Percentiles rank a stretch among this genome's conserved stretches.
These are phyloP conservation scores for Didymella pinodella DNA, from an alignment of 2,329 filamentous ascomycete genomes.

Conservation along the genomic window DNA sequence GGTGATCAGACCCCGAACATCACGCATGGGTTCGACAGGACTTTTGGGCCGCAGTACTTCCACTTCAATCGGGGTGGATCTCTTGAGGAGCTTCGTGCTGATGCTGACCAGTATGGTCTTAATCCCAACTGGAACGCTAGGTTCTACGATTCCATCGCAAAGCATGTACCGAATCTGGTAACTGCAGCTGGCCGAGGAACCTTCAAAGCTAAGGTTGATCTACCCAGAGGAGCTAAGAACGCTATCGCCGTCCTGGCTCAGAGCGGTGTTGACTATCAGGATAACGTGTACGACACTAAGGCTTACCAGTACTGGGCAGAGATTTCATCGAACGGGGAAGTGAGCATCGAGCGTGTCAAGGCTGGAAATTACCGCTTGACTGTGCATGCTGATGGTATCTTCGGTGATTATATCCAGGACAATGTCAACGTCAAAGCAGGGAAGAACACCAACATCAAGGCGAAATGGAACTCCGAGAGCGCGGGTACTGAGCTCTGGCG, in stretches of 20 bases:
- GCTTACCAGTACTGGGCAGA: constrained; percentile 68
- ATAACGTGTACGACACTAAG: constrained; percentile 62
- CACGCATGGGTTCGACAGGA: constrained; percentile 55
- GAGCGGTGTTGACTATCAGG: constrained; percentile 63
- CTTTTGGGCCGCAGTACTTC: constrained; percentile 69
- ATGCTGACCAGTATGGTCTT: constrained; percentile 61
- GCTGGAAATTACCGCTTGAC: constrained; percentile 68
- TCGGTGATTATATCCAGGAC: constrained; percentile 66
- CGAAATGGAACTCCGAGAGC: constrained; percentile 62
- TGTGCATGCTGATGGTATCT: constrained; percentile 68
- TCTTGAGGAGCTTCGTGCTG: constrained; percentile 56
- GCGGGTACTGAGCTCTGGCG: constrained; percentile 67
- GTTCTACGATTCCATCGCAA: constrained; percentile 69
- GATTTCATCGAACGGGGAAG: constrained; percentile 57
- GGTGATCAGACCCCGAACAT: constrained; percentile 70
- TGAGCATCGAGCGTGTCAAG: constrained; percentile 63
- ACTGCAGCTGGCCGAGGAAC: constrained; percentile 60
- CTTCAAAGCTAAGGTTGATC: constrained; percentile 59
- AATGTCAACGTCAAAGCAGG: constrained; percentile 56
- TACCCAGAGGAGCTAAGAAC: constrained; percentile 60
- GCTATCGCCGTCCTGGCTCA: constrained; percentile 64
- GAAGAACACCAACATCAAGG: constrained; percentile 43
- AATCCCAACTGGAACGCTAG: constrained; percentile 63
- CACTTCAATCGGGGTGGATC: constrained; percentile 66
- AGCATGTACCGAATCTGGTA: constrained; percentile 66